Conservation (phyloP, 768 basidiomycete genomes). For the Guyanaporus albipodus region DNA sequence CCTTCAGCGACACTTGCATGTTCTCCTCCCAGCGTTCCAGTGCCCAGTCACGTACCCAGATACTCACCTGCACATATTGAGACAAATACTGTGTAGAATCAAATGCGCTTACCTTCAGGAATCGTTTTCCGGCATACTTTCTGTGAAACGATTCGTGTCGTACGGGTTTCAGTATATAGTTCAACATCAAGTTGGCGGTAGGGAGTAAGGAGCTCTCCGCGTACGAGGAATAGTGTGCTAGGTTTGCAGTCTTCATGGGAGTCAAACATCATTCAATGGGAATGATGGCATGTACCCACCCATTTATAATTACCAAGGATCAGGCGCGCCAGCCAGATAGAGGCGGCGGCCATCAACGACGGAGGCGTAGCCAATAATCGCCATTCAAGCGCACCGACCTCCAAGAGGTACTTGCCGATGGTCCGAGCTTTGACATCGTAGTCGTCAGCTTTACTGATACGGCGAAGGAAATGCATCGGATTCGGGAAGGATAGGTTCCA, state of each 20-base stretch:
- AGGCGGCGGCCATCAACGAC: constrained; percentile 76
- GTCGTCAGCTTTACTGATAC: constrained; percentile 90
- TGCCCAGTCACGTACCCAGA: constrained; percentile 85
- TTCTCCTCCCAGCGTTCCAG: constrained; percentile 68
- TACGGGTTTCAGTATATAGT: constrained; percentile 73
- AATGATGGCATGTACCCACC: constrained; percentile 50
- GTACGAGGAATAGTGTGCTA: constrained; percentile 87
- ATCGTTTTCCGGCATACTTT: constrained; percentile 85
- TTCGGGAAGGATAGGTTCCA: constrained; percentile 87
- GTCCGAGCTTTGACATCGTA: constrained; percentile 85
- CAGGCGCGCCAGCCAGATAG: constrained; percentile 81
- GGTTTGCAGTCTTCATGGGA: constrained; percentile 62
- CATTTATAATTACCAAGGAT: constrained; percentile 79
- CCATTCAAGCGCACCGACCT: constrained; percentile 81
- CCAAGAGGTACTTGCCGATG: constrained; percentile 86
- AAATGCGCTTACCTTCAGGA: constrained; percentile 60
- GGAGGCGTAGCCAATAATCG: constrained; percentile 71
- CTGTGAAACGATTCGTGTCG: constrained; percentile 77
- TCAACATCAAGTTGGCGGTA: constrained; percentile 81
- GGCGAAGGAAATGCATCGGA: constrained; percentile 83
- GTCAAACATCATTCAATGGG: background rate
- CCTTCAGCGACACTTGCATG: constrained; percentile 51
- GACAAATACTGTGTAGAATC: background rate
- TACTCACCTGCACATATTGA: constrained; percentile 55
- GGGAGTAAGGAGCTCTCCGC: constrained; percentile 75